Base-by-base conservation (phyloP, 2,329 filamentous ascomycete genomes). In the Fusarium pilosicola region DNA sequence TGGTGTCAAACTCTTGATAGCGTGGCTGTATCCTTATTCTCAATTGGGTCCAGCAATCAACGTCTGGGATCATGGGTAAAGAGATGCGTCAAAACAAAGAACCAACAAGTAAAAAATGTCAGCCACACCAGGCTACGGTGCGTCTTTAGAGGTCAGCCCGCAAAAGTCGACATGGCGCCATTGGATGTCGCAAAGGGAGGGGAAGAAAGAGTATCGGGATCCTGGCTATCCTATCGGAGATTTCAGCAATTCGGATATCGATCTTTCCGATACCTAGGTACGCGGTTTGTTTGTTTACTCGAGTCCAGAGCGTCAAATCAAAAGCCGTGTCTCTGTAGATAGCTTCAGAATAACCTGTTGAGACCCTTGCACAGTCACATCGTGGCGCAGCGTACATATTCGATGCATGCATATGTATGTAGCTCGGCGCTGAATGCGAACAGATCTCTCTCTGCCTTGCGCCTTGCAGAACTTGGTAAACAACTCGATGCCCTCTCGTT, bases 141-240 rank as follows among this genome's bases (percentile, higher is more conserved):
- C 61, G 49, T 46, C 51, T 66, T 28, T 30, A 56, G 59, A 66
- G 65, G 62, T 46, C 69, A 60, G 56, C 55, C 49, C 52, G 57
- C 39, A 66, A 34, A 68, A 68, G 66, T 73, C 74, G 72, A 68
- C 45, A 68, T 70, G 63, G 75, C 67, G 67, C 70, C 62, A 56
- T 51, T 51, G 62, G 26, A 36, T 71, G 48, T 52, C 28, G 68
- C 12, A 52, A 52, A 52, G 41, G 54, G 58, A 58, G 56, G 54
- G 54, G 46, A 60, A 64, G 36, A 61, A 49, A 64, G 36, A 61
- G 65, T 51, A 54, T 46, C 45, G 15, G n/a, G 20, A 64, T 49
- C 44, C 49, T 32, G 24, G n/a, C 18, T 28, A 48, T 49, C 72
- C 68, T 75, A 75, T 77, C 76, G 72, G 75, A 70, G 65, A 74